A percentile compares a stretch with the other conserved stretches of the same genome.
Conservation (phyloP, 805 yeast species). For the Candida qinlingensis region DNA sequence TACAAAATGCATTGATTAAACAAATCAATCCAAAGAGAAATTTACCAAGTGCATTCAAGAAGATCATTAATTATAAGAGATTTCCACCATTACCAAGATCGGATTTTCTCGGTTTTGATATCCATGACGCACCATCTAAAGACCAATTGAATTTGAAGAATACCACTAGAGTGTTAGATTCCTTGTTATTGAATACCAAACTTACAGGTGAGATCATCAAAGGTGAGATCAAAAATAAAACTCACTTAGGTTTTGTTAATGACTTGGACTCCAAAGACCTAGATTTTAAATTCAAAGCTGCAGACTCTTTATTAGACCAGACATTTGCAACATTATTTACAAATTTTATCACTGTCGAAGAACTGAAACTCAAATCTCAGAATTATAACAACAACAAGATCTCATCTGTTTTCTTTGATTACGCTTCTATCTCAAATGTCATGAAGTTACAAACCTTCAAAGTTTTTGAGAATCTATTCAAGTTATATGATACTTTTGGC, state of each 20-base stretch:
- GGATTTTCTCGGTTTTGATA: slow-evolving; percentile 15
- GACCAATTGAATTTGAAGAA: slow-evolving; percentile 14
- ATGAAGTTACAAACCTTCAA: slow-evolving; percentile 21
- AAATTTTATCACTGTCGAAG: slow-evolving; percentile 11
- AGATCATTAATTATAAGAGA: slow-evolving; percentile 10
- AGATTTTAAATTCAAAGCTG: slow-evolving; percentile 9
- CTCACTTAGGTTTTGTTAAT: slow-evolving; percentile 3
- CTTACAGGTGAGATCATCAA: slow-evolving; percentile 9
- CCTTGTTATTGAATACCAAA: slow-evolving; percentile 8
- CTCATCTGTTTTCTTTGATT: slow-evolving; percentile 12
- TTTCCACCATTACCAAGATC: slow-evolving; percentile 26
- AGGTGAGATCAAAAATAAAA: slow-evolving; percentile 3
- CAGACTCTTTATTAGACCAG: slow-evolving; percentile 11
- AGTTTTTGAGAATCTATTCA: slow-evolving; percentile 30
- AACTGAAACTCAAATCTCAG: slow-evolving; percentile 16
- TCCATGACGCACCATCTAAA: slow-evolving; percentile 3
- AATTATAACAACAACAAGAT: background rate
- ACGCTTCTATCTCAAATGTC: slow-evolving; percentile 13
- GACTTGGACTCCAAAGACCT: slow-evolving; percentile 5
- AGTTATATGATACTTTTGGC: slow-evolving; percentile 32
- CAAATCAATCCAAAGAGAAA: slow-evolving; percentile 12
- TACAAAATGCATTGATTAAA: slow-evolving; percentile 11
- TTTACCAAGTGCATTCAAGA: slow-evolving; percentile 7
- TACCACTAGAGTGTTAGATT: slow-evolving; percentile 10
- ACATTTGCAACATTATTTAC: slow-evolving; percentile 14